Evolutionary conservation across 495 filamentous ascomycete species (phyloP).

Genomic region (Xylaria intraflava): DNA sequence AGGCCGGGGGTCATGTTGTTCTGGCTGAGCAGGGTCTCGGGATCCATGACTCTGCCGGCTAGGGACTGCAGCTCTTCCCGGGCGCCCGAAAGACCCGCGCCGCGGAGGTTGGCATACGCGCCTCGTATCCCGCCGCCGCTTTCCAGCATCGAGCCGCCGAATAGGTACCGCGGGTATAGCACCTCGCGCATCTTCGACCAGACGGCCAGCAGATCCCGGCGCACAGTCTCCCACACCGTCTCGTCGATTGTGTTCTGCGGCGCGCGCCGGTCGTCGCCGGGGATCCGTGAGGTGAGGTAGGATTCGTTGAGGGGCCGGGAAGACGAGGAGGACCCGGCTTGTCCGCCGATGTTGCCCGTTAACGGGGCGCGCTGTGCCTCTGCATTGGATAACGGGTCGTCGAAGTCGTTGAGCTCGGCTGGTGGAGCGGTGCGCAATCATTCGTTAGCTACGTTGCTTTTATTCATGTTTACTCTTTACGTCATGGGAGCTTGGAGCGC

Average conservation of each 20-base stretch:
- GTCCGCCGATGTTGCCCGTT: slow-evolving; percentile 65
- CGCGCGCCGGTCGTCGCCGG: slow-evolving; percentile 90
- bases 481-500: too few species aligned
- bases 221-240: slow-evolving; percentile 89
- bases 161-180: slow-evolving; percentile 91
- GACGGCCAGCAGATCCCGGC: slow-evolving; percentile 82
- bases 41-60: slow-evolving; percentile 56
- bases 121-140: slow-evolving; percentile 42
- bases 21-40: slow-evolving; percentile 58
- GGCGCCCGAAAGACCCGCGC: slow-evolving; percentile 43
- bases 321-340: slow-evolving; percentile 29
- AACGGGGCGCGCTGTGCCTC: slow-evolving; percentile 68
- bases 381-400: slow-evolving; percentile 66
- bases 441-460: slow-evolving; percentile 16
- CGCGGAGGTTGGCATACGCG: slow-evolving; percentile 45
- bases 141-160: slow-evolving; percentile 69
- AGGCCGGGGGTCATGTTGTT: slow-evolving; percentile 80
- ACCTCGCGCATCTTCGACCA: slow-evolving; percentile 98
- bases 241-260: slow-evolving; percentile 94
- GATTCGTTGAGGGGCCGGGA: slow-evolving; percentile 47
- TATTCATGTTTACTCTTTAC: too few species aligned
- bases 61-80: slow-evolving; percentile 56
- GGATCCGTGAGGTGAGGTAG: slow-evolving; percentile 82
- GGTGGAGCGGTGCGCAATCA: slow-evolving; percentile 7
- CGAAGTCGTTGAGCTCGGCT: slow-evolving; percentile 83